Conservation (phyloP, 352 stramenopile genomes). For the Bremia lactucae region DNA sequence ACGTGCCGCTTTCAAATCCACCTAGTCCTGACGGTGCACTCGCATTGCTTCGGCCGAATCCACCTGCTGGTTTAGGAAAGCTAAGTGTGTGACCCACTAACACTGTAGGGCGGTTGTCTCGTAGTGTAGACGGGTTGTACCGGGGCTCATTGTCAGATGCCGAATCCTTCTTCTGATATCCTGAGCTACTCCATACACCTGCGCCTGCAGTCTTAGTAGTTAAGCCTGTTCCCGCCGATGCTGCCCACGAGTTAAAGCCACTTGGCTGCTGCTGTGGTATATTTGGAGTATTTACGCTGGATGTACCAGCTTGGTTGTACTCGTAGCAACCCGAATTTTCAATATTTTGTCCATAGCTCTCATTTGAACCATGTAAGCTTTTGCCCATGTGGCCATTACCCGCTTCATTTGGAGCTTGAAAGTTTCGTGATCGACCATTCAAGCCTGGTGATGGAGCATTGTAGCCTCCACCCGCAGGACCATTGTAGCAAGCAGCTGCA, state of each 20-base stretch:
- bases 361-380: constrained; percentile 14
- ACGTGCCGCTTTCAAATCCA: constrained; percentile 35
- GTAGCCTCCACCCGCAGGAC: background rate
- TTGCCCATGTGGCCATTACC: constrained; percentile 11
- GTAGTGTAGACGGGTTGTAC: constrained; percentile 36
- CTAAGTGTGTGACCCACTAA: constrained; percentile 69
- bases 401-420: constrained; percentile 5
- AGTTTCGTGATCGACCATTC: constrained; percentile 8
- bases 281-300: constrained; percentile 13
- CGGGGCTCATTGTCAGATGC: constrained; percentile 24
- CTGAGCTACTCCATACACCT: constrained; percentile 71
- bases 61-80: constrained; percentile 45
- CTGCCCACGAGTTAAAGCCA: constrained; percentile 47
- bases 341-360: constrained; percentile 18
- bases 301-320: constrained; percentile 12
- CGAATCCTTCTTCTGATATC: constrained; percentile 70
- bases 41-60: constrained; percentile 30
- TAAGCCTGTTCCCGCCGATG: constrained; percentile 13
- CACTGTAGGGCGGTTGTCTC: constrained; percentile 80
- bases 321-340: constrained; percentile 16
- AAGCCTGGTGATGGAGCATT: constrained; percentile 11
- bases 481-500: background rate
- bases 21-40: constrained; percentile 20
- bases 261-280: constrained; percentile 12
- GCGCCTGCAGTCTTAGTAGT: constrained; percentile 30